Evolutionary conservation across 305 asterid genomes (phyloP), one percentile per base, ranked within the genome.

Genomic region (Solanum hybrid): DNA sequence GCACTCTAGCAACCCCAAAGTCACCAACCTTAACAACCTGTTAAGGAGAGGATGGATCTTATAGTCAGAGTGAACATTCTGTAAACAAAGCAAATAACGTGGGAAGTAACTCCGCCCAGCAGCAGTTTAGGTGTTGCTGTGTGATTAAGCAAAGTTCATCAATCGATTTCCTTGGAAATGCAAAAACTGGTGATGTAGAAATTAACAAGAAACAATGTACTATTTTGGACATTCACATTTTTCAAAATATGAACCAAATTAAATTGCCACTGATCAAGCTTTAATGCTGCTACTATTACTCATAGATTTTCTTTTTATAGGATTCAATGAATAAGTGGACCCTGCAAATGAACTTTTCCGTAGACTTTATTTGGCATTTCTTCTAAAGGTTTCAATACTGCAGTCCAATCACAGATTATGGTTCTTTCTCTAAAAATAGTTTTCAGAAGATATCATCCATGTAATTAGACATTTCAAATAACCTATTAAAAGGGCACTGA

Each of bases 1-100:
- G 98, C 91, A 96, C 96, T 88, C 97, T 94, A 89, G 98, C 97
- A 90, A 96, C 96, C 90, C 98, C 98, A 90, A 96, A 95, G 93
- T 96, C 98, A 83, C 97, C 98, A 92, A 96, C 98, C 93, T 96
- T 95, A 88, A 91, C 91, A 80, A 91, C 92, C 92, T 89, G 89
- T 34, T 37, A 15, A 89, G 41, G 83, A 89, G 73, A 83, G 17
- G 70, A 57, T 31, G 32, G 88, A 85, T 83, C 41, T 57, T 85
- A 31, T 20, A 85, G 88, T 57, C 77, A 85, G 88, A 45, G 75
- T 29, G 76, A 51, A 57, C 88, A 51, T 57, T 57, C 88, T 85
- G 41, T 57, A 32, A 85, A 32, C 76, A 57, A 51, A 85, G 41
- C 22, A 85, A 85, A 57, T 57, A 14, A 57, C 22, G 1, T 12